Percentiles rank a stretch among this genome's conserved stretches.
Conservation (phyloP, 257 asterid species). For the Solanum chiquidenum region DNA sequence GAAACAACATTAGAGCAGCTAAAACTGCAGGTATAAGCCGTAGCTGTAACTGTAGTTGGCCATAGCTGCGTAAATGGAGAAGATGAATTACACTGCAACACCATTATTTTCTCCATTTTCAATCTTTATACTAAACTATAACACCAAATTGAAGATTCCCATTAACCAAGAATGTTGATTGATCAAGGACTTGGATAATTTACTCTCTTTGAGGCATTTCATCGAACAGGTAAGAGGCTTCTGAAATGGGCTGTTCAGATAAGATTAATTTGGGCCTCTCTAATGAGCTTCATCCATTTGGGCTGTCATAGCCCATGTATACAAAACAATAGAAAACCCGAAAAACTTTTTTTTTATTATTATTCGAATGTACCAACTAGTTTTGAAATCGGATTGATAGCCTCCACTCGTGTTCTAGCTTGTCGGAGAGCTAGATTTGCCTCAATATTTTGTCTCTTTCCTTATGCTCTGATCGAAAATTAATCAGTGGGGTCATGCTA, state of each 20-base stretch:
- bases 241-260: not conserved
- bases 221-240: not conserved
- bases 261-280: not conserved
- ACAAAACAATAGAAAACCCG: not conserved
- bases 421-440: not conserved
- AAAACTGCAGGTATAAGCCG: not conserved
- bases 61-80: not conserved
- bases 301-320: not conserved
- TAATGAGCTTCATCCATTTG: not conserved
- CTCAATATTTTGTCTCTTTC: too few species aligned
- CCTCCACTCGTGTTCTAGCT: not conserved
- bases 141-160: not conserved
- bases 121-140: not conserved
- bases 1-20: not conserved
- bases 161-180: not conserved
- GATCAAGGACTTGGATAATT: not conserved
- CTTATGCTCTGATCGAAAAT: too few species aligned
- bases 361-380: not conserved
- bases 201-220: not conserved
- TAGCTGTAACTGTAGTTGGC: not conserved
- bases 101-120: not conserved
- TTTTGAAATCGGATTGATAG: not conserved
- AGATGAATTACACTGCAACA: not conserved
- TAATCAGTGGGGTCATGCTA: too few species aligned
- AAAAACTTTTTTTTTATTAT: not conserved